Conservation (phyloP, 352 stramenopile genomes). For the Elongisporangium undulatum region DNA sequence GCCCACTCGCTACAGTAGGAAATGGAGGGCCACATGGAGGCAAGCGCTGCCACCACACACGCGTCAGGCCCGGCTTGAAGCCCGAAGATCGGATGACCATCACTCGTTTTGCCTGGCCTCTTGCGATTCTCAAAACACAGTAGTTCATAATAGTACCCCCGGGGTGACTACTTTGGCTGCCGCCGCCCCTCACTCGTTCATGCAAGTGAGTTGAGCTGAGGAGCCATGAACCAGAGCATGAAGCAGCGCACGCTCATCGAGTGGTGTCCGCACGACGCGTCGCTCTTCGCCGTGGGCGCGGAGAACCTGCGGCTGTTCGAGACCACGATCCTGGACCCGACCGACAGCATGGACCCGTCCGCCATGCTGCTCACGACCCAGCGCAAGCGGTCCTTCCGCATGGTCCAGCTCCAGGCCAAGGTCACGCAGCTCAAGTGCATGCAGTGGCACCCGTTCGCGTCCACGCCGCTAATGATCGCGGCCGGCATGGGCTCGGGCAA, state of each 20-base stretch:
- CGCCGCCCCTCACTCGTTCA: neutral
- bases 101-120: neutral
- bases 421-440: conserved; percentile 79
- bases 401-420: conserved; percentile 77
- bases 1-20: too few relatives aligned
- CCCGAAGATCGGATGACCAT: neutral
- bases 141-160: neutral
- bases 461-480: conserved; percentile 71
- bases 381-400: conserved; percentile 78
- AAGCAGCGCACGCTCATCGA: conserved; percentile 79
- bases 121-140: neutral
- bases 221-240: conserved; percentile 27
- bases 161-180: neutral
- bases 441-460: conserved; percentile 77
- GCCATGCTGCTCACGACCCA: conserved; percentile 44
- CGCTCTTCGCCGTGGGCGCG: conserved; percentile 75
- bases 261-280: conserved; percentile 81
- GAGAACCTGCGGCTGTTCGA: conserved; percentile 86
- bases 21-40: too few relatives aligned
- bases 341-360: conserved; percentile 2
- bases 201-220: conserved; percentile 1
- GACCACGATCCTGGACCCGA: conserved; percentile 23
- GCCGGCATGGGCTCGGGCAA: conserved; percentile 74
- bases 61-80: too few relatives aligned
- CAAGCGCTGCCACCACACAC: too few relatives aligned